These are phyloP conservation scores for Onygenales sp. DNA, from an alignment of 2,329 filamentous ascomycete genomes.

Conservation along the genomic window DNA sequence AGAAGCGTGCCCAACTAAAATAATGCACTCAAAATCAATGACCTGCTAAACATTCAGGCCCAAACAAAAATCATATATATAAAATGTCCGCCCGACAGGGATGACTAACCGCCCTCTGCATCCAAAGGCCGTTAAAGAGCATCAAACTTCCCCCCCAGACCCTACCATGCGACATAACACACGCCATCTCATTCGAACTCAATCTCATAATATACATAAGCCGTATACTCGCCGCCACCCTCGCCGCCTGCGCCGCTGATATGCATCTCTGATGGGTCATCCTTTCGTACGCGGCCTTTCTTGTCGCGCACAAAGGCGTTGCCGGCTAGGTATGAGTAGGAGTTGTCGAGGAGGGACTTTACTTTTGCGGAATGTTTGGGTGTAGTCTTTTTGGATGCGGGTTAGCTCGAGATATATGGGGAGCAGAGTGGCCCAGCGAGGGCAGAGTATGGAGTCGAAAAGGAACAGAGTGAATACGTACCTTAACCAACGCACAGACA, in stretches of 20 bases:
- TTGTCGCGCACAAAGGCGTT: constrained; percentile 93
- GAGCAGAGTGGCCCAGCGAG: background rate
- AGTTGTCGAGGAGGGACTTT: constrained; percentile 67
- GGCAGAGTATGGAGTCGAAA: background rate
- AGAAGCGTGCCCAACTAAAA: too few relatives aligned
- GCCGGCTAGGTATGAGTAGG: constrained; percentile 85
- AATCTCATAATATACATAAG: constrained; percentile 96
- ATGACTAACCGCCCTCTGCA: too few relatives aligned
- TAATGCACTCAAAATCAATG: too few relatives aligned
- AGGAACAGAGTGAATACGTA: constrained; percentile 36
- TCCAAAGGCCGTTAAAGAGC: too few relatives aligned
- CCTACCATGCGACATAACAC: background rate
- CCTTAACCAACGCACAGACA: constrained; percentile 74
- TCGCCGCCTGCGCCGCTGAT: constrained; percentile 50
- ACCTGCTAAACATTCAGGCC: too few relatives aligned
- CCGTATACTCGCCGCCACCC: constrained; percentile 69
- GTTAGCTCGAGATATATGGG: constrained; percentile 7
- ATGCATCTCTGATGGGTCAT: constrained; percentile 79
- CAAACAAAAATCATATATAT: too few relatives aligned
- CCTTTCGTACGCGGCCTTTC: constrained; percentile 82
- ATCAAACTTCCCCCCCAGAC: background rate
- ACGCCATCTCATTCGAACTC: constrained; percentile 50
- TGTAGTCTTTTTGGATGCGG: constrained; percentile 52
- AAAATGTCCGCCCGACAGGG: too few relatives aligned
- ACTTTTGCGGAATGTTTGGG: constrained; percentile 73